Percentiles rank a stretch among this genome's conserved stretches.
Conservation (phyloP, 179 eudicot species). For the Nepenthes alata region DNA sequence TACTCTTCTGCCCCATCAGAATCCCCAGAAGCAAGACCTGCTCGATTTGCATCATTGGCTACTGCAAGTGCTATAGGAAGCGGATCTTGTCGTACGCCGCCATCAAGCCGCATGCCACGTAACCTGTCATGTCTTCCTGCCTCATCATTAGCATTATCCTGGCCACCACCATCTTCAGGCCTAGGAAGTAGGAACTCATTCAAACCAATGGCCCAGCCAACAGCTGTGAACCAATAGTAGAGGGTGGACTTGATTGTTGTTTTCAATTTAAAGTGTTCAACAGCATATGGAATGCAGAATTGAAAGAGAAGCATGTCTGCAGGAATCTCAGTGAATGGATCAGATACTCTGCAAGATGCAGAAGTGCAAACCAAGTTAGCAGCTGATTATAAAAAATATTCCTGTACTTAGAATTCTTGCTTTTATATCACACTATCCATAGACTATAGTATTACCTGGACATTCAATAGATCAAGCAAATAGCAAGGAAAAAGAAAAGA, state of each 20-base stretch:
- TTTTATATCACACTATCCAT: no score
- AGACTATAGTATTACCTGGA: no score
- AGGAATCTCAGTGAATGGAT: constrained; percentile 95
- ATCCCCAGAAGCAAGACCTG: constrained; percentile 27
- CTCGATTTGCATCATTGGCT: constrained; percentile 38
- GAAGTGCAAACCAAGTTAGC: neutral
- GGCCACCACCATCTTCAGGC: constrained; percentile 60
- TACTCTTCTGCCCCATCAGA: constrained; percentile 36
- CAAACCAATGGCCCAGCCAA: constrained; percentile 89
- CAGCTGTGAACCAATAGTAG: constrained; percentile 85
- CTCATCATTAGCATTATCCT: constrained; percentile 67
- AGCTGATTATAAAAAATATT: no score
- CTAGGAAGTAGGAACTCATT: constrained; percentile 73
- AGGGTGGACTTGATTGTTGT: constrained; percentile 78
- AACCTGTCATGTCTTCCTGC: constrained; percentile 57
- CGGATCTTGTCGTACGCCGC: constrained; percentile 37
- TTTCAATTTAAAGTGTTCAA: constrained; percentile 83
- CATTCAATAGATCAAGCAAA: no score
- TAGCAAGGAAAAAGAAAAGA: no score
- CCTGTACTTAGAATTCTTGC: no score
- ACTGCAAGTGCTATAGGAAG: constrained; percentile 32
- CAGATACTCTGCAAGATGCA: constrained; percentile 68
- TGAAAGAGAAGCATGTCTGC: constrained; percentile 95
- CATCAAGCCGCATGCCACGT: constrained; percentile 32
- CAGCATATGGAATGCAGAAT: constrained; percentile 94